Evolutionary conservation across 2,329 filamentous ascomycete species (phyloP), one percentile per base, ranked within the genome.

Genomic region (Thermomyces lanuginosus): DNA sequence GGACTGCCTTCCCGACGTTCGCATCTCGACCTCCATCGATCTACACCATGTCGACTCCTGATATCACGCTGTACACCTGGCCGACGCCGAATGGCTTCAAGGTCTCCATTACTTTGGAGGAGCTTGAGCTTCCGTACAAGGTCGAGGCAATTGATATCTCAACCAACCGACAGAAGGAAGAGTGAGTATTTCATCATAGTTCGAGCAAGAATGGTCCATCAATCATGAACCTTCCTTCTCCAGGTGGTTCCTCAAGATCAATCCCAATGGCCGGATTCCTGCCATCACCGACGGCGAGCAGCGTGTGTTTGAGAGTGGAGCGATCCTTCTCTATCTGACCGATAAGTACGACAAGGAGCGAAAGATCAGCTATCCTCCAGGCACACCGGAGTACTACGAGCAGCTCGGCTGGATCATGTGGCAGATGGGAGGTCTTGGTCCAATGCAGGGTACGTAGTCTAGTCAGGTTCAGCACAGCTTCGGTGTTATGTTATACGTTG

Each of bases 211-310:
- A n/a, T n/a, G n/a, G n/a, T n/a, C n/a, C n/a, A n/a, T n/a, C n/a
- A n/a, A n/a, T n/a, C n/a, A n/a, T n/a, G n/a, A n/a, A n/a, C n/a
- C n/a, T n/a, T n/a, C n/a, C n/a, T n/a, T n/a, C n/a, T n/a, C 21
- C 12, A 43, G 43, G 7, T 60, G 56, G 56, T 63, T 53, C 37
- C 34, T 61, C 22, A 48, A 55, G 22, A 58, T 61, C 31, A 61
- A 61, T 31, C 59, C 58, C n/a, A 62, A 61, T 36, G 60, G 58
- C 16, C 53, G 58, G 19, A 61, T 62, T 28, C 59, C 58, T 10
- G 59, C 57, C 10, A 46, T 63, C 22, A 43, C 51, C 16, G 58
- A 63, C 37, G 44, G 45, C 20, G 33, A 40, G 1, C 36, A 51
- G 38, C 43, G 49, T 2, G 43, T 62, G 18, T 63, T 63, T 34